Evolutionary conservation across 768 basidiomycete genomes (phyloP), one percentile per base, ranked within the genome.

Genomic region (Podaxis sp.): DNA sequence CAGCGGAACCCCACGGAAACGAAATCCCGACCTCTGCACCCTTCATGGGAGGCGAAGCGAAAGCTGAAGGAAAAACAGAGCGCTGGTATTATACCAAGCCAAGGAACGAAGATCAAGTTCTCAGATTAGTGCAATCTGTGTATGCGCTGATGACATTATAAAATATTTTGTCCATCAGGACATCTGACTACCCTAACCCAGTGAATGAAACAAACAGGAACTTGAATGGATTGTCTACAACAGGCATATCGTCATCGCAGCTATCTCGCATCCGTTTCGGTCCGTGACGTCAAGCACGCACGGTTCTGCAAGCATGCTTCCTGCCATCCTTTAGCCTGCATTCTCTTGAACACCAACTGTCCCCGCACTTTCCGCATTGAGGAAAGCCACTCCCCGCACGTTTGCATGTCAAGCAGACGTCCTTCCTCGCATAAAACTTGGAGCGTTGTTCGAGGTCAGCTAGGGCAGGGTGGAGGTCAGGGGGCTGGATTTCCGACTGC

Each of bases 21-120:
- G 4, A 72, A 80, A 2, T 2, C 2, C 4, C 70, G 72, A 64
- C 80, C 84, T 33, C 66, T 97, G 60, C 97, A 99, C 75, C 96
- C 97, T 2, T 96, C 94, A 13, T 99, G 97, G 96, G 93, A 93
- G 74, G 97, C 97, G 5, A 98, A 96, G 77, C 83, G 82, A 74
- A 88, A 86, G 73, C 73, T 88, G 63, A 93, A 90, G 75, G 86
- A 89, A 77, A 87, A 84, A 75, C 79, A 85, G 66, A 83, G 80
- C 66, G 79, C 77, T n/a, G 78, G 78, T 6, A 88, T 90, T 40
- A 74, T 87, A 9, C 84, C 87, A 48, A 80, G 87, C 52, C 87
- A 88, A 74, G 92, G 94, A 26, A 95, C 87, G 72, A 97, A 97
- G 79, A 96, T 97, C 63, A 84, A 84, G 59, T 93, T 85, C 66